Percentiles rank a stretch among this genome's conserved stretches.
phyloP scores from a whole-genome alignment of 352 stramenopile genomes.

The Pythium sukuiense region DNA sequence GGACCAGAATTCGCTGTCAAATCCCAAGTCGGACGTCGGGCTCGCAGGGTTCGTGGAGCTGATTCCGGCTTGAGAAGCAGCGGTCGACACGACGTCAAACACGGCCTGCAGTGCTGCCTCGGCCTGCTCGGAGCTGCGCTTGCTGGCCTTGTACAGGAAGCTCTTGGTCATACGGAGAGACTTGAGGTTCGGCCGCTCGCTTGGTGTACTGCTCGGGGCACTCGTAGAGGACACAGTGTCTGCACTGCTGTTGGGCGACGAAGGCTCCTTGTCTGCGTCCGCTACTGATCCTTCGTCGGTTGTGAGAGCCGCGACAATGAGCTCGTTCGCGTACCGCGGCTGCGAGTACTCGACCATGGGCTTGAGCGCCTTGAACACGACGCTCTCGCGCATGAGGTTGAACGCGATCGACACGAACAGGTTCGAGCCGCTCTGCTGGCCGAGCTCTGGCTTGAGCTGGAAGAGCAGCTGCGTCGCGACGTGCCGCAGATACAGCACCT shows the following conservation, averaged over 20 bases:
- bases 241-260: neutral
- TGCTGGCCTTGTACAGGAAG: conserved; percentile 72
- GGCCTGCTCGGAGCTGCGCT: conserved; percentile 58
- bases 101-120: conserved; percentile 74
- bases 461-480: conserved; percentile 60
- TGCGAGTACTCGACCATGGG: conserved; percentile 69
- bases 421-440: conserved; percentile 46
- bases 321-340: conserved; percentile 67
- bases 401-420: conserved; percentile 68
- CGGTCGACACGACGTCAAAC: conserved; percentile 44
- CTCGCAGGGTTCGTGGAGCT: conserved; percentile 15
- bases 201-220: neutral
- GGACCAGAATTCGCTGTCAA: conserved; percentile 59
- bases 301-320: conserved; percentile 44
- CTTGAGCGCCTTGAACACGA: conserved; percentile 66
- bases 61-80: conserved; percentile 33
- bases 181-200: conserved; percentile 42
- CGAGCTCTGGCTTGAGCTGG: conserved; percentile 68
- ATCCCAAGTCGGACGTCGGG: conserved; percentile 34
- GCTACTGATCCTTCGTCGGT: conserved; percentile 2
- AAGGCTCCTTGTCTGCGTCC: conserved; percentile 31
- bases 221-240: neutral
- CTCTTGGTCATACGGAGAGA: conserved; percentile 42
- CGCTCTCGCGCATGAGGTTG: conserved; percentile 62
- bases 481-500: conserved; percentile 67